phyloP scores from a whole-genome alignment of 805 yeast genomes.

The Candida suzukii region DNA sequence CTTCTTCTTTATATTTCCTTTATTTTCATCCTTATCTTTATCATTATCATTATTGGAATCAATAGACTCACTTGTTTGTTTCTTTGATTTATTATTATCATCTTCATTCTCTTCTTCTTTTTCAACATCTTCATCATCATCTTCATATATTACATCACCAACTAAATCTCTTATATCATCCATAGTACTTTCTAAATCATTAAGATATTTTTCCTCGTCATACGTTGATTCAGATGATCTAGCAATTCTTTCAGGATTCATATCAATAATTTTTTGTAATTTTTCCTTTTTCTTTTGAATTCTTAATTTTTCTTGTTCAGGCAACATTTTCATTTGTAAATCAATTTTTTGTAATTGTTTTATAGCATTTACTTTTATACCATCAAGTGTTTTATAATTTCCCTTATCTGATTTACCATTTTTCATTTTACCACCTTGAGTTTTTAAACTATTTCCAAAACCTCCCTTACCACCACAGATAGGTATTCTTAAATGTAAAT shows the following conservation, averaged over 20 bases:
- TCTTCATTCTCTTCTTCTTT: background rate
- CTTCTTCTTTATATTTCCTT: background rate
- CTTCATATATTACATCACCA: conserved; percentile 7
- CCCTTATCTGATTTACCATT: conserved; percentile 14
- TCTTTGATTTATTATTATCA: background rate
- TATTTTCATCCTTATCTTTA: too few species aligned
- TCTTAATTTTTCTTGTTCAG: conserved; percentile 13
- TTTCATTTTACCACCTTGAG: conserved; percentile 32
- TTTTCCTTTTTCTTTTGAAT: conserved; percentile 25
- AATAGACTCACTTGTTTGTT: background rate
- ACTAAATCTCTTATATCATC: conserved; percentile 27
- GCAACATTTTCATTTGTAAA: conserved; percentile 8
- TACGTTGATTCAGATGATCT: conserved; percentile 22
- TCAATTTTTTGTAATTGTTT: conserved; percentile 28
- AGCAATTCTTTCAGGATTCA: conserved; percentile 11
- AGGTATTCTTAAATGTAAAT: conserved; percentile 27
- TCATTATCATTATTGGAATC: too few species aligned
- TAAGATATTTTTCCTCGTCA: conserved; percentile 30
- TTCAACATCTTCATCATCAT: conserved; percentile 1
- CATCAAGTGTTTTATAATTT: conserved; percentile 32
- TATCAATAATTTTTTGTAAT: conserved; percentile 25
- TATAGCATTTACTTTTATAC: conserved; percentile 29
- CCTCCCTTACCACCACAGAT: conserved; percentile 51
- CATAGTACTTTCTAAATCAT: conserved; percentile 30
- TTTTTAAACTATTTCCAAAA: conserved; percentile 34